Evolutionary conservation across 306 rosid genomes (phyloP), one percentile per base, ranked within the genome.

Genomic region (Acacia crassicarpa): DNA sequence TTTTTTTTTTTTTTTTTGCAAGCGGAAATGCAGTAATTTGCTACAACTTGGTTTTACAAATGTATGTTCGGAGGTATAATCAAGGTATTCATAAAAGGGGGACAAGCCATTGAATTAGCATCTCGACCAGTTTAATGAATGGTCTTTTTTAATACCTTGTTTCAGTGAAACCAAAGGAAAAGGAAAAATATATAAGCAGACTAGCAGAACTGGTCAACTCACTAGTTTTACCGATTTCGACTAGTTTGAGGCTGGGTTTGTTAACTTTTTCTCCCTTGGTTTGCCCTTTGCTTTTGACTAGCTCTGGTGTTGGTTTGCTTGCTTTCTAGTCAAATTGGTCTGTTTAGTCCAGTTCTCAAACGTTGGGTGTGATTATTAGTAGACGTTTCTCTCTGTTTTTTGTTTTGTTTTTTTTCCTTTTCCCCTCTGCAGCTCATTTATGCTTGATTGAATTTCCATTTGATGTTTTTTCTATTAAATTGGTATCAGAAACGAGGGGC

Each of bases 401-500:
- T 44, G 3, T 14, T 5, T 45, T 48, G 4, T 15, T 1, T 17
- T 2, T 14, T 67, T 14, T n/a, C 51, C 45, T 2, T 14, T 67
- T 14, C 15, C 51, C 45, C 72, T 54, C 22, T 75, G 27, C 44
- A 61, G 66, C 62, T 22, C 43, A 16, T 54, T 19, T 41, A 54
- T 63, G 70, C 80, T 51, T 2, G 70, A 67, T 81, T 59, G 27
- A 30, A 58, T 65, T 61, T 67, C 51, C 14, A 25, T 20, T 51
- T 74, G 73, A 23, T 41, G 27, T 8, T 44, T 72, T 62, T 54
- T 15, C 43, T 38, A 32, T 56, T 40, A n/a, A 9, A 45, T 25
- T 77, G 59, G 45, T 8, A 82, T 65, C 49, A 92, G 99, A 95
- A 90, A 86, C 91, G 88, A 44, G 98, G 99, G 73, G 97, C 99